Base-by-base conservation (phyloP, 2,329 filamentous ascomycete genomes). In the Scorias spongiosa region DNA sequence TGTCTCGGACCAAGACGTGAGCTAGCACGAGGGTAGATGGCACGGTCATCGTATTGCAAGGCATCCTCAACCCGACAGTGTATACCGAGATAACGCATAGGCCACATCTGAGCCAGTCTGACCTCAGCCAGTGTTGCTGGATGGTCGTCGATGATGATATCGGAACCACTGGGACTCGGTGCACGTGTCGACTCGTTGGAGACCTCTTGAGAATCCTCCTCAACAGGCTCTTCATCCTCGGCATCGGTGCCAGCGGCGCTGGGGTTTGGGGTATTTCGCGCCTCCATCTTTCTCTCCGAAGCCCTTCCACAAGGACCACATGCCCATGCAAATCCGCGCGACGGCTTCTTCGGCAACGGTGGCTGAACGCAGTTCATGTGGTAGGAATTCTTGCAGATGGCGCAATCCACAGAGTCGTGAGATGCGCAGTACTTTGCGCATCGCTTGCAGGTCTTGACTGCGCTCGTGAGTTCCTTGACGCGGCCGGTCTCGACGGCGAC, bases 341-440 rank as follows among this genome's bases (percentile, higher is more conserved):
- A 94, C 15, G 91, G 91, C 64, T 98, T 98, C 64, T 95, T 98
- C 43, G 87, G 74, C 49, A 98, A 65, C 32, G 88, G 86, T 36
- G 91, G 91, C 48, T 83, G 81, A 45, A 98, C 91, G 63, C 91
- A 98, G 57, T 88, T 85, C 89, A 98, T 96, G 68, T 98, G 91
- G 66, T 95, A 98, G 11, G 89, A 96, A 62, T 87, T 81, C 59
- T 81, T 77, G 64, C 91, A 98, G 44, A 95, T 87, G 39, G 89
- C 91, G 63, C 91, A 98, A 62, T 96, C 89, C 18, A 96, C 91
- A 34, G 91, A 96, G 66, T 96, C 86, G 61, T 84, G 82, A 80
- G 78, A 91, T 55, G 91, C 88, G 67, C 88, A 94, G 68, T 91
- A 98, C 57, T 80, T 76, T 57, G 72, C 76, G 67, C 91, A 98